A percentile compares a stretch with the other conserved stretches of the same genome.
Conservation (phyloP, 352 stramenopile genomes). For the Pythium aristosporum region DNA sequence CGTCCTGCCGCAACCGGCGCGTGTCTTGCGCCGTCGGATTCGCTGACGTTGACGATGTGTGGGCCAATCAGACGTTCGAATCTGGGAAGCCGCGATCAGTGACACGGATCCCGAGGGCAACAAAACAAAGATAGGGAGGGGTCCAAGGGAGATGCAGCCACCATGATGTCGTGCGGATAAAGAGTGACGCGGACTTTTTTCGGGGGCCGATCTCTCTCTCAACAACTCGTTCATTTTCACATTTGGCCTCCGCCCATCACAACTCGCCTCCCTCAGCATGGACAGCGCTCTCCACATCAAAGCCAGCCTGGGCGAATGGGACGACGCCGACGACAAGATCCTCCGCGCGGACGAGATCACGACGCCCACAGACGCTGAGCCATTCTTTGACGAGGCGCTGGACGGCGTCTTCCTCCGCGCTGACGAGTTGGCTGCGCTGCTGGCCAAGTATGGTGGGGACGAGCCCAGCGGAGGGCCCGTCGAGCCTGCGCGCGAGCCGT, state of each 20-base stretch:
- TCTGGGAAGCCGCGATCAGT: neutral
- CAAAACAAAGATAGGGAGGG: too few relatives aligned
- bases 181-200: too few relatives aligned
- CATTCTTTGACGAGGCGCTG: slow-evolving; percentile 14
- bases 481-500: slow-evolving; percentile 22
- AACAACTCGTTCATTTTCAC: too few relatives aligned
- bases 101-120: too few relatives aligned
- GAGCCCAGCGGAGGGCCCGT: neutral
- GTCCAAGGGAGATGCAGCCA: too few relatives aligned
- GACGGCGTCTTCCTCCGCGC: slow-evolving; percentile 7
- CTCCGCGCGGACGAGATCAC: slow-evolving; percentile 9
- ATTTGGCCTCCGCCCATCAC: too few relatives aligned
- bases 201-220: too few relatives aligned
- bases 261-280: neutral
- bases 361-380: slow-evolving; percentile 12
- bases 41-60: neutral
- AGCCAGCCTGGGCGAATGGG: neutral
- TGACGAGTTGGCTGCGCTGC: neutral
- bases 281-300: slow-evolving; percentile 15
- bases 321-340: slow-evolving; percentile 14
- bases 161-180: too few relatives aligned
- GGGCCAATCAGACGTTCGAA: neutral
- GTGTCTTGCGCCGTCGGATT: neutral
- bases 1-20: neutral
- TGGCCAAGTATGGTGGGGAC: slow-evolving; percentile 5